Evolutionary conservation across 352 stramenopile genomes (phyloP).

Genomic region (Pythium folliculosum): DNA sequence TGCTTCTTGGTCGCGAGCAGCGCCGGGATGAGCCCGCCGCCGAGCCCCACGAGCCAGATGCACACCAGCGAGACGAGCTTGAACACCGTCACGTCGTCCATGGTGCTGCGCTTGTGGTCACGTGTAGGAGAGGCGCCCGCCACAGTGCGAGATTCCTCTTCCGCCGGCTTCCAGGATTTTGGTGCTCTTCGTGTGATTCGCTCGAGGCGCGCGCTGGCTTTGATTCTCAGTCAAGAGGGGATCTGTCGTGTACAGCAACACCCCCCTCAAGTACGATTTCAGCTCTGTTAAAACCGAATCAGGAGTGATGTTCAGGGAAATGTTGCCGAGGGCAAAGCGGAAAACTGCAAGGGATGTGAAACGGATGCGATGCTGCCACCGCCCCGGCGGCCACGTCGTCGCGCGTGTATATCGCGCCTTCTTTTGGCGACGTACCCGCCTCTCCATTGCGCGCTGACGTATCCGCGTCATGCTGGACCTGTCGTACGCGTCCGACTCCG

Average conservation of each 20-base stretch:
- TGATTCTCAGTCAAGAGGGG: neutral
- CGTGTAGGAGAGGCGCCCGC: too few relatives aligned
- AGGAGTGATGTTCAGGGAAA: conserved; percentile 19
- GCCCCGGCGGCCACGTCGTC: too few relatives aligned
- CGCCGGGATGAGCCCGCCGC: conserved; percentile 53
- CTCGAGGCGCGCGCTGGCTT: conserved; percentile 1
- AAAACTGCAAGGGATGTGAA: conserved; percentile 1
- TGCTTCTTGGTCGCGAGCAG: conserved; percentile 43
- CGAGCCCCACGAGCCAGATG: conserved; percentile 74
- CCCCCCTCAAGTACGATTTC: neutral
- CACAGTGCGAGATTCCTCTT: neutral
- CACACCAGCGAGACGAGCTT: conserved; percentile 76
- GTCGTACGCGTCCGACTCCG: neutral
- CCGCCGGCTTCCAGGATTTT: neutral
- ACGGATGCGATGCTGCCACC: conserved; percentile 2
- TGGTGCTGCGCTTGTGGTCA: too few relatives aligned
- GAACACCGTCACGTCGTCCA: conserved; percentile 68
- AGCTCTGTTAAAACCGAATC: neutral
- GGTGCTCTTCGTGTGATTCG: conserved; percentile 3
- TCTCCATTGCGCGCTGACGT: too few relatives aligned
- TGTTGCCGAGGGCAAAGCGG: neutral
- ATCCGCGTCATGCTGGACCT: neutral
- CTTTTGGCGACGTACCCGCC: too few relatives aligned
- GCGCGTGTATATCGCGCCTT: too few relatives aligned
- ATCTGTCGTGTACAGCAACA: neutral